Conservation (phyloP, 352 stramenopile genomes). For the Pythium vanterpoolii region DNA sequence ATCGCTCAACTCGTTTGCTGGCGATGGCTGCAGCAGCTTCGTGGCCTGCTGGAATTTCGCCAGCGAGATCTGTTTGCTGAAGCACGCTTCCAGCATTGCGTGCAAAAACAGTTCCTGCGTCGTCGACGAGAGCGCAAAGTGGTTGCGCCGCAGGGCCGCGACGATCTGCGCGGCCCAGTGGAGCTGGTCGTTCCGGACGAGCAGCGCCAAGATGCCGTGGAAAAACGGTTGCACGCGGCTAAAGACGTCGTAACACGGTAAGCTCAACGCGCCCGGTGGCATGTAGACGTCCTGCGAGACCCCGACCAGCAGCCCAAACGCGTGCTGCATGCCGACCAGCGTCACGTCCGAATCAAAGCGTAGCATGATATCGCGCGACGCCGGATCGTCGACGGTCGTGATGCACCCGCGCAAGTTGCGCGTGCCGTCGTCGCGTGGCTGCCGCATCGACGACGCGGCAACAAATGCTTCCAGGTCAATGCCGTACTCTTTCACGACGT, state of each 20-base stretch:
- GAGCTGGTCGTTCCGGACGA: slow-evolving; percentile 67
- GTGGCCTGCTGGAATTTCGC: slow-evolving; percentile 46
- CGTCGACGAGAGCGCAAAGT: slow-evolving; percentile 60
- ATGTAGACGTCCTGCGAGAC: slow-evolving; percentile 82
- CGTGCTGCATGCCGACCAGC: slow-evolving; percentile 57
- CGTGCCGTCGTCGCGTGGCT: slow-evolving; percentile 33
- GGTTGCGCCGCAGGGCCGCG: slow-evolving; percentile 34
- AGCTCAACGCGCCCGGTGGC: slow-evolving; percentile 40
- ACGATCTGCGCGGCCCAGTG: slow-evolving; percentile 52
- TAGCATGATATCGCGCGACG: slow-evolving; percentile 61
- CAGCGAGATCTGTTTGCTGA: slow-evolving; percentile 37
- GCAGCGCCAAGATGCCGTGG: slow-evolving; percentile 63
- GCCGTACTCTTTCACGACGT: slow-evolving; percentile 72
- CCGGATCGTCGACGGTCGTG: slow-evolving; percentile 53
- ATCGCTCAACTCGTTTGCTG: background rate
- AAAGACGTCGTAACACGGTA: slow-evolving; percentile 77
- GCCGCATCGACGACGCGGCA: slow-evolving; percentile 11
- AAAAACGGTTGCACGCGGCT: slow-evolving; percentile 78
- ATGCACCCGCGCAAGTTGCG: slow-evolving; percentile 52
- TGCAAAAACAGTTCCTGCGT: slow-evolving; percentile 82
- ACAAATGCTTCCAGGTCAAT: slow-evolving; percentile 48
- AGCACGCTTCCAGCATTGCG: slow-evolving; percentile 72
- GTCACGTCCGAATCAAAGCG: slow-evolving; percentile 77
- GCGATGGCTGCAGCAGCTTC: slow-evolving; percentile 39
- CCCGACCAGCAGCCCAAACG: slow-evolving; percentile 71